These are phyloP conservation scores for Talaromyces sp. DNA, from an alignment of 2,329 filamentous ascomycete species.

Conservation along the genomic window DNA sequence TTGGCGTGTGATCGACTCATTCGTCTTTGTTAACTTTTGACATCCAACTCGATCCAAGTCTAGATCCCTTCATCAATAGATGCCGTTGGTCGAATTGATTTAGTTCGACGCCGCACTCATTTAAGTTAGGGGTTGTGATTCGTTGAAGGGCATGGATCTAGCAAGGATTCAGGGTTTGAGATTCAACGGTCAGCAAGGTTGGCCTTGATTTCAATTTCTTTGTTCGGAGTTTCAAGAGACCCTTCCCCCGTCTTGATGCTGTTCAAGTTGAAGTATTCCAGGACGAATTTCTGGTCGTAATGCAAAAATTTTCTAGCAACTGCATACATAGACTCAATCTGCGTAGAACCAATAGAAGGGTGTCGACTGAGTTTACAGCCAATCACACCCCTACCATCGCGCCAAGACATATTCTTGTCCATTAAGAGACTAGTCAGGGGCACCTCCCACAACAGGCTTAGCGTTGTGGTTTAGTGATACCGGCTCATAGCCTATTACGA, in stretches of 20 bases:
- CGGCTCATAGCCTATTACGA: neutral
- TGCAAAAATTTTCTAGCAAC: neutral
- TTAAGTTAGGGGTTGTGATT: neutral
- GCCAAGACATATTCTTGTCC: neutral
- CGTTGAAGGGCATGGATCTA: neutral
- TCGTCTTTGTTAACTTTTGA: neutral
- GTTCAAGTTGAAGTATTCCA: neutral
- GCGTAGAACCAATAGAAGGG: neutral
- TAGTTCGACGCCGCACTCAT: neutral
- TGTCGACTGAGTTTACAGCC: neutral
- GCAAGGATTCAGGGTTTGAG: neutral
- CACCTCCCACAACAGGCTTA: neutral
- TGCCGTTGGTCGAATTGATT: neutral
- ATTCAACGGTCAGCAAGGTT: neutral
- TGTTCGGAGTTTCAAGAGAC: neutral
- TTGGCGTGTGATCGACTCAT: neutral
- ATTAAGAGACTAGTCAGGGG: neutral
- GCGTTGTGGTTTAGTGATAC: neutral
- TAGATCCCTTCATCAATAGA: neutral
- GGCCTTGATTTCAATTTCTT: neutral
- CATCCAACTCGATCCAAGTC: neutral
- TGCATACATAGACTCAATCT: neutral
- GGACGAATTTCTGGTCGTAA: neutral
- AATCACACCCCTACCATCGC: neutral
- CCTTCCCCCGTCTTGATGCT: neutral